These are phyloP conservation scores for rapeseed (Brassica napus) DNA, from an alignment of 345 rosid genomes.

Conservation along the genomic window DNA sequence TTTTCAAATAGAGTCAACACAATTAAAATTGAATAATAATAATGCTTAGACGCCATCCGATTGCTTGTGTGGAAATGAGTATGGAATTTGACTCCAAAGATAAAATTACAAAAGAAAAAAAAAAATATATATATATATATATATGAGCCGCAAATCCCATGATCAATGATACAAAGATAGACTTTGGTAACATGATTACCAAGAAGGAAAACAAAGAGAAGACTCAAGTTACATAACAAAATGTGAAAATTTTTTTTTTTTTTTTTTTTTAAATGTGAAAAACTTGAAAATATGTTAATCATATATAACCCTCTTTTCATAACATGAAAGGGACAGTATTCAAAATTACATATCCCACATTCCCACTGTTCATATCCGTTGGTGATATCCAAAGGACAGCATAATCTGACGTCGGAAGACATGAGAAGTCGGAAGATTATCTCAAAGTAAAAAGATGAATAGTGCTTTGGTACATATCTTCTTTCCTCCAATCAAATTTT, in stretches of 20 bases:
- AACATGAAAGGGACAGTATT: no score
- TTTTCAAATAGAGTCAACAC: slow-evolving; percentile 10
- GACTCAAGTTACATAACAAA: no score
- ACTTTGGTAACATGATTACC: background rate
- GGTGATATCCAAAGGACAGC: no score
- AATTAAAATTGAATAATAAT: background rate
- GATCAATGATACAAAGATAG: slow-evolving; percentile 4
- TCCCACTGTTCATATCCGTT: no score
- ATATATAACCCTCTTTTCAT: no score
- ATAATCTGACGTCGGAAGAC: background rate
- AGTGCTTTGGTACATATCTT: slow-evolving; percentile 31
- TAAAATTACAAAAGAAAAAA: background rate
- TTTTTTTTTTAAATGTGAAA: no score
- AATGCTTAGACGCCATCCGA: background rate
- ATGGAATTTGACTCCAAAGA: slow-evolving; percentile 2
- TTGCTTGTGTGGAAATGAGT: background rate
- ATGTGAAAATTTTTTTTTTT: no score
- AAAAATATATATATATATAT: no score
- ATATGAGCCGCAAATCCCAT: background rate
- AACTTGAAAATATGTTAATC: no score
- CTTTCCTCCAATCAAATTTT: slow-evolving; percentile 30
- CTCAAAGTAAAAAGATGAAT: slow-evolving; percentile 14
- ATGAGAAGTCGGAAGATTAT: background rate
- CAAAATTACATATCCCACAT: no score
- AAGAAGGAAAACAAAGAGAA: no score